Evolutionary conservation across 1,284 basidiomycete species (phyloP).

Genomic region (Ustilago trichophora): DNA sequence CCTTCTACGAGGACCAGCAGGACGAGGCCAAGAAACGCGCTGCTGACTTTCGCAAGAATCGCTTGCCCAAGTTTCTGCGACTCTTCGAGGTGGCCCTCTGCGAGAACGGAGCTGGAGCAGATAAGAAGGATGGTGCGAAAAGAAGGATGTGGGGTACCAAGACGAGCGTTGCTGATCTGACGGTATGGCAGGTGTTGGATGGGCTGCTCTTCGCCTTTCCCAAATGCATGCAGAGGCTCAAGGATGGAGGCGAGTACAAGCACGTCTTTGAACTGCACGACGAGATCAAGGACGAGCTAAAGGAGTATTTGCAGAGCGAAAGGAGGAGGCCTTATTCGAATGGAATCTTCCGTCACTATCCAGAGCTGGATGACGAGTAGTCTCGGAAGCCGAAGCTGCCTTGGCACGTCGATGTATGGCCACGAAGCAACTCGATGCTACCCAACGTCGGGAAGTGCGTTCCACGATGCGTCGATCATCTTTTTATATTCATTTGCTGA

Average conservation of each 20-base stretch:
- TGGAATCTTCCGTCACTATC: conserved; percentile 70
- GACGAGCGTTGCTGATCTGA: conserved; percentile 70
- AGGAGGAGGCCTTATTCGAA: conserved; percentile 67
- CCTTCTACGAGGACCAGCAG: conserved; percentile 71
- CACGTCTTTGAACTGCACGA: conserved; percentile 53
- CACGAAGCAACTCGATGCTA: too few relatives aligned
- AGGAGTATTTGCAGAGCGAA: conserved; percentile 69
- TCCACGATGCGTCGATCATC: too few relatives aligned
- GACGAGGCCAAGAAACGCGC: conserved; percentile 66
- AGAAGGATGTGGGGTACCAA: conserved; percentile 67
- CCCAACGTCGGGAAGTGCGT: too few relatives aligned
- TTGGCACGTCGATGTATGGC: too few relatives aligned
- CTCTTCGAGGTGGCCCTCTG: conserved; percentile 67
- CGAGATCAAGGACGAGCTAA: conserved; percentile 65
- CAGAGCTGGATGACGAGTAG: conserved; percentile 69
- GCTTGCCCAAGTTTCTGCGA: conserved; percentile 71
- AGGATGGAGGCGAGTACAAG: conserved; percentile 61
- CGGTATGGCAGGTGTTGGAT: conserved; percentile 68
- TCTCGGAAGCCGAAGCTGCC: too few relatives aligned
- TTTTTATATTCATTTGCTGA: too few relatives aligned
- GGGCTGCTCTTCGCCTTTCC: conserved; percentile 71
- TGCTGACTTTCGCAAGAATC: conserved; percentile 67
- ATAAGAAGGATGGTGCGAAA: conserved; percentile 49
- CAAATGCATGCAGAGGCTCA: conserved; percentile 65
- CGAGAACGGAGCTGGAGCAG: conserved; percentile 2